Percentiles rank a stretch among this genome's conserved stretches.
Evolutionary conservation across 352 stramenopile species (phyloP).

Genomic region (Phytophthora gonapodyides): DNA sequence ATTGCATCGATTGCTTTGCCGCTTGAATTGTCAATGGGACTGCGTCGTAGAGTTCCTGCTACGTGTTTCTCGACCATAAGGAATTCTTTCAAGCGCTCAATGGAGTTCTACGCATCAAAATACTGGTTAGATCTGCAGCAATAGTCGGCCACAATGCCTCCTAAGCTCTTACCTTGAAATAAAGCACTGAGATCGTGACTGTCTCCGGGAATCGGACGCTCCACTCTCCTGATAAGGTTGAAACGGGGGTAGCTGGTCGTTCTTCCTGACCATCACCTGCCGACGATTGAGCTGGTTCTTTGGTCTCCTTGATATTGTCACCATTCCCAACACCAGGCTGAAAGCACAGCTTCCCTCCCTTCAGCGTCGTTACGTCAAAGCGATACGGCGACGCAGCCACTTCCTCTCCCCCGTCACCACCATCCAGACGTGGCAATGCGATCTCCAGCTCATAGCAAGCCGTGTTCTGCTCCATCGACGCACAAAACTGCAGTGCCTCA

Average conservation of each 20-base stretch:
- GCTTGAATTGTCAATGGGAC: conserved; percentile 29
- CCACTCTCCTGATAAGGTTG: conserved; percentile 46
- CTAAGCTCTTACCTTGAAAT: conserved; percentile 45
- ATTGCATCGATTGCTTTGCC: conserved; percentile 39
- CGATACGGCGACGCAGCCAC: conserved; percentile 11
- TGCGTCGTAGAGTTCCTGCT: conserved; percentile 38
- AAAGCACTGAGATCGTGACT: conserved; percentile 35
- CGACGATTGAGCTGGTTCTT: not conserved
- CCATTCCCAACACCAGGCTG: conserved; percentile 9
- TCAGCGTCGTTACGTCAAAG: conserved; percentile 32
- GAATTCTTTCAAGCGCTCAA: conserved; percentile 51
- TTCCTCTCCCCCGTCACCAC: conserved; percentile 3
- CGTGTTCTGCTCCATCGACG: conserved; percentile 41
- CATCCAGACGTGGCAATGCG: conserved; percentile 33
- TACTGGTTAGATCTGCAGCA: conserved; percentile 6
- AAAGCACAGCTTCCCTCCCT: conserved; percentile 58
- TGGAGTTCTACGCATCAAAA: conserved; percentile 28
- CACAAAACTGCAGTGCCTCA: conserved; percentile 48
- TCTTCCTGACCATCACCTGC: conserved; percentile 14
- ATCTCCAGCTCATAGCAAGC: conserved; percentile 61
- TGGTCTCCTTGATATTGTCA: not conserved
- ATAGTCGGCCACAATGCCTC: not conserved
- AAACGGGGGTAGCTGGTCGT: conserved; percentile 7
- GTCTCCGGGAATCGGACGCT: conserved; percentile 46
- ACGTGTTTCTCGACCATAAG: conserved; percentile 55